A percentile compares a stretch with the other conserved stretches of the same genome.
Evolutionary conservation across 441 rosid genomes (phyloP).

Genomic region (Omphalea diandra): DNA sequence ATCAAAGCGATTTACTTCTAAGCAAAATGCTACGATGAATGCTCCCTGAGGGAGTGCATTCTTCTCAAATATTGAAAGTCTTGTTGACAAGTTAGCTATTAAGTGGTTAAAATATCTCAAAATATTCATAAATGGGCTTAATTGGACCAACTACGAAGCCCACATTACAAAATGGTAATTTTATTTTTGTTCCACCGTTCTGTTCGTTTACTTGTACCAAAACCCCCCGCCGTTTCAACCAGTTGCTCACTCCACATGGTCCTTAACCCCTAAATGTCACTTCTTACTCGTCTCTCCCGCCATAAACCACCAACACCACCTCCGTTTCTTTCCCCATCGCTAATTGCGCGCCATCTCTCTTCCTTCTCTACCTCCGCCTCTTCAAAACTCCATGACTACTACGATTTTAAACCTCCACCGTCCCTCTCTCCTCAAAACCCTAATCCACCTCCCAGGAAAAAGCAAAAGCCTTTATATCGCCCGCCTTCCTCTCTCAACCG

Average conservation of each 20-base stretch:
- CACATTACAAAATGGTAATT: background rate
- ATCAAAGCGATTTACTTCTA: background rate
- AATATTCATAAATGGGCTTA: too few relatives aligned
- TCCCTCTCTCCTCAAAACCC: slow-evolving; percentile 42
- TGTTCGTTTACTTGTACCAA: background rate
- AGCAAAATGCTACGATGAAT: background rate
- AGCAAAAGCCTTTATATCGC: slow-evolving; percentile 64
- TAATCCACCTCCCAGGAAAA: slow-evolving; percentile 33
- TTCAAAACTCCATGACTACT: slow-evolving; percentile 65
- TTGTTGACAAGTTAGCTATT: too few relatives aligned
- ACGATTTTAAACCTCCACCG: slow-evolving; percentile 61
- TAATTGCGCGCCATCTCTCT: slow-evolving; percentile 38
- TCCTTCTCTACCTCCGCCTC: slow-evolving; percentile 35
- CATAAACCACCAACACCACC: slow-evolving; percentile 27
- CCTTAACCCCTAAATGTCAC: slow-evolving; percentile 18
- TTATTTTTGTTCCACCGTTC: background rate
- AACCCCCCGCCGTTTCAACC: slow-evolving; percentile 5
- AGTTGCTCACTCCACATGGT: background rate
- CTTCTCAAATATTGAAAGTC: too few relatives aligned
- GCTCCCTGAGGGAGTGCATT: too few relatives aligned
- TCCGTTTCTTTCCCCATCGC: slow-evolving; percentile 13
- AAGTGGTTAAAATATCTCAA: background rate
- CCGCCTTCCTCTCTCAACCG: slow-evolving; percentile 80
- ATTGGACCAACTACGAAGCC: too few relatives aligned
- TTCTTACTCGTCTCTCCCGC: slow-evolving; percentile 49